These are phyloP conservation scores for Tulasnella calospora DNA, from an alignment of 768 basidiomycete genomes.

Conservation along the genomic window DNA sequence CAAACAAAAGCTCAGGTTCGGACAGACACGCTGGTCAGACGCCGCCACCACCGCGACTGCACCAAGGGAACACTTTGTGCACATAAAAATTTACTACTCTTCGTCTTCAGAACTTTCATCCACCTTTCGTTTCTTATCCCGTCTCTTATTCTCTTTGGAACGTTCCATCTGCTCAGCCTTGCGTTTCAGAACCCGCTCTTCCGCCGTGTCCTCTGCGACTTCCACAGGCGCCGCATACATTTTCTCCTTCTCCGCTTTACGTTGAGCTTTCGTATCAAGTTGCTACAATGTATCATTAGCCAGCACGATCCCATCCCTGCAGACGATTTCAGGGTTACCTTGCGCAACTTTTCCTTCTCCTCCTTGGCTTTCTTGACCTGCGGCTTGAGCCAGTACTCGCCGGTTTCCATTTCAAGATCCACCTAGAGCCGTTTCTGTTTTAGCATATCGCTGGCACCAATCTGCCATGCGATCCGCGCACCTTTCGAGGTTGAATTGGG, in stretches of 20 bases:
- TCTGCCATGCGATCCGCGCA: conserved; percentile 32
- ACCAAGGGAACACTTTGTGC: not conserved
- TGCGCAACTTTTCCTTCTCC: conserved; percentile 64
- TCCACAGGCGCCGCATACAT: conserved; percentile 88
- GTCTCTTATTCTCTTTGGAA: conserved; percentile 7
- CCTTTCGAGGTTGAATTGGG: conserved; percentile 87
- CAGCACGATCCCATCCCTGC: not conserved
- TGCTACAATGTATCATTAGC: conserved; percentile 48
- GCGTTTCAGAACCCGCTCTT: conserved; percentile 55
- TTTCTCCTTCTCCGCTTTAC: conserved; percentile 75
- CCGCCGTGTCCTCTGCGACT: conserved; percentile 61
- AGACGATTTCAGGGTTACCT: conserved; percentile 44
- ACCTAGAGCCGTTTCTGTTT: conserved; percentile 46
- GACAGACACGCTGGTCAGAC: not conserved
- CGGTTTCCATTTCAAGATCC: conserved; percentile 90
- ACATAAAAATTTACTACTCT: too few relatives aligned
- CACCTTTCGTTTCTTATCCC: conserved; percentile 39
- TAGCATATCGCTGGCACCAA: not conserved
- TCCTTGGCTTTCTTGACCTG: conserved; percentile 79
- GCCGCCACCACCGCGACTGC: not conserved
- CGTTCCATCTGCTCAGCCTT: conserved; percentile 41
- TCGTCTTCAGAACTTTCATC: conserved; percentile 1
- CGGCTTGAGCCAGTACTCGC: conserved; percentile 96
- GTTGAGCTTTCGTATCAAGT: conserved; percentile 64
- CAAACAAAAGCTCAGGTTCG: conserved; percentile 6